Percentiles rank a stretch among this genome's conserved stretches.
Evolutionary conservation across 2,329 filamentous ascomycete genomes (phyloP).

Genomic region (Lasiodiplodia sp.): DNA sequence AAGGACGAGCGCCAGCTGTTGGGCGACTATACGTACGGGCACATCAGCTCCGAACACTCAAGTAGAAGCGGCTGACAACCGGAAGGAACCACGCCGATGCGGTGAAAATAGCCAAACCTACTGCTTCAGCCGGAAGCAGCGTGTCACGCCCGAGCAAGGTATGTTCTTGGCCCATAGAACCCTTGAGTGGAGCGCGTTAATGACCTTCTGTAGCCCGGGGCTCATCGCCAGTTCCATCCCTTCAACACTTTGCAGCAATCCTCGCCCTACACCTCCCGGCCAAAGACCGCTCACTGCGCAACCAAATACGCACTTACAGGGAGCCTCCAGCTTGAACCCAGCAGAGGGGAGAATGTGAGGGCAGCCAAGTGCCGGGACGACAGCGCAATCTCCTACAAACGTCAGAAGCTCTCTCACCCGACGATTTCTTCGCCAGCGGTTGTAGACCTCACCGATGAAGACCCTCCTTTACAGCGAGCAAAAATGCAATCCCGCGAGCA

Average conservation of each 20-base stretch:
- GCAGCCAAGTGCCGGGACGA: neutral
- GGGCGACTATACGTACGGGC: neutral
- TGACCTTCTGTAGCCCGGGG: neutral
- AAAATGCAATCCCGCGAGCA: neutral
- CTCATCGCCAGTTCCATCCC: neutral
- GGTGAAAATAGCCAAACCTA: neutral
- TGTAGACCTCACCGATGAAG: conserved; percentile 15
- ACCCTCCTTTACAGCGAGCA: neutral
- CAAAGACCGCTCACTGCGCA: neutral
- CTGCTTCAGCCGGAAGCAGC: neutral
- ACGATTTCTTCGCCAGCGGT: neutral
- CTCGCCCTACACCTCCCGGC: neutral
- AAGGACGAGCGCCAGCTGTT: neutral
- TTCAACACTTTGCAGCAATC: conserved; percentile 1
- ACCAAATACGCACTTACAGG: neutral
- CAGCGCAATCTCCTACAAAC: neutral
- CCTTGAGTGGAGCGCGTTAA: neutral
- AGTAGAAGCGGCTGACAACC: neutral
- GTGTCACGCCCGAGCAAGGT: conserved; percentile 3
- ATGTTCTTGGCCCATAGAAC: neutral
- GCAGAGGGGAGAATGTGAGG: conserved; percentile 1
- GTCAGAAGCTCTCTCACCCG: conserved; percentile 2
- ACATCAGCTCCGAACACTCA: neutral
- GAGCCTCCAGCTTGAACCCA: neutral
- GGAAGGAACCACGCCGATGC: conserved; percentile 7